Evolutionary conservation across 495 filamentous ascomycete species (phyloP).

Genomic region (Lophium mytilinum): DNA sequence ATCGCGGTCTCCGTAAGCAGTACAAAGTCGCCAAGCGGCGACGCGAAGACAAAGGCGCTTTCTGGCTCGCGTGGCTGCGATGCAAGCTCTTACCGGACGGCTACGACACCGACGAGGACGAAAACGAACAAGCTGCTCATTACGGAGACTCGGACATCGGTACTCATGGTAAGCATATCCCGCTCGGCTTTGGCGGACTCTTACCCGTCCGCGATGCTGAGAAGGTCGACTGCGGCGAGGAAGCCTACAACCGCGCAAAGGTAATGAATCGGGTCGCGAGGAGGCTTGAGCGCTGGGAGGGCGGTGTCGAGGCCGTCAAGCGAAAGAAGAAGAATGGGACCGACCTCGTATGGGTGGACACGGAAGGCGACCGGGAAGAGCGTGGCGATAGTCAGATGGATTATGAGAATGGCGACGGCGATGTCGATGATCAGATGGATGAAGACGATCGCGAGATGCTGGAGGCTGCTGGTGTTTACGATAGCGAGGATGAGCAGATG

Average conservation of each 20-base stretch:
- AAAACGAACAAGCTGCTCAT: constrained; percentile 1
- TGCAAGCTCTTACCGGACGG: constrained; percentile 58
- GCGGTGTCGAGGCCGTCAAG: constrained; percentile 3
- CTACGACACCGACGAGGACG: constrained; percentile 72
- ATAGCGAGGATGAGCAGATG: constrained; percentile 7
- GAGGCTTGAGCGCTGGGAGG: constrained; percentile 32
- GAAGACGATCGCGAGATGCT: background rate
- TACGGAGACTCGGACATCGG: constrained; percentile 3
- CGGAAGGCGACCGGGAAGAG: constrained; percentile 4
- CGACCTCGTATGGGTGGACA: constrained; percentile 2
- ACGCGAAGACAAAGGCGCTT: constrained; percentile 52
- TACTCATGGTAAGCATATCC: constrained; percentile 2
- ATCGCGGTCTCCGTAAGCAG: constrained; percentile 55
- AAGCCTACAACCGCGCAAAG: constrained; percentile 23
- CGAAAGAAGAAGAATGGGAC: constrained; percentile 7
- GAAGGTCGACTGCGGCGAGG: constrained; percentile 29
- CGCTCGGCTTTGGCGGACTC: constrained; percentile 15
- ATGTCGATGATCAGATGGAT: background rate
- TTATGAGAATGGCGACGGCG: background rate
- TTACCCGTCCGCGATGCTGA: constrained; percentile 18
- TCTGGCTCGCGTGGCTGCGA: constrained; percentile 62
- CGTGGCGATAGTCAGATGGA: constrained; percentile 1
- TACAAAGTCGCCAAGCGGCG: constrained; percentile 18
- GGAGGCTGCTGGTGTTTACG: constrained; percentile 1
- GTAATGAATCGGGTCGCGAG: constrained; percentile 19